Conservation (phyloP, 768 basidiomycete genomes). For the Gymnopilus junonius region DNA sequence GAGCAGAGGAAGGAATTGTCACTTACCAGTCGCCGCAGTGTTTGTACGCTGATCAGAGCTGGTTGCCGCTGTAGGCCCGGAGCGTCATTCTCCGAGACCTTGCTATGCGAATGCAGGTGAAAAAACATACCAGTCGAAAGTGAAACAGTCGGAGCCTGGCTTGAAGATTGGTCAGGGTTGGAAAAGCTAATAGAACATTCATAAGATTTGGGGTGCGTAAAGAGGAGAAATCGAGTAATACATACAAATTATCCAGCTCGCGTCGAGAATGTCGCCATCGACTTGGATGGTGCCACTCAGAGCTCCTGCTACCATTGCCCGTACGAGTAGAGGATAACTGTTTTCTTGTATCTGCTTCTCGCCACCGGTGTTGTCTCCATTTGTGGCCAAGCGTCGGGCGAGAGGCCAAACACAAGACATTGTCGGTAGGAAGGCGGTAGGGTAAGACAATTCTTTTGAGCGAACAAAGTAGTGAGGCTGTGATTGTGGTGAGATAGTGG, state of each 20-base stretch:
- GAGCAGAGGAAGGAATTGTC: not conserved
- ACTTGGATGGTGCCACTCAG: not conserved
- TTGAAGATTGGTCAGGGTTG: conserved; percentile 5
- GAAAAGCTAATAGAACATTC: not conserved
- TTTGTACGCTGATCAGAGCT: conserved; percentile 4
- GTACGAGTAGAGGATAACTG: not conserved
- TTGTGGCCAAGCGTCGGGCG: not conserved
- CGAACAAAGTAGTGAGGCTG: conserved; percentile 4
- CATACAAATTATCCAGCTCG: not conserved
- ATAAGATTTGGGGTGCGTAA: not conserved
- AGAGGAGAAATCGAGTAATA: not conserved
- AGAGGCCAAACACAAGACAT: conserved; percentile 4
- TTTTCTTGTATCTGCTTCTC: not conserved
- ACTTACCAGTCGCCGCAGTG: conserved; percentile 16
- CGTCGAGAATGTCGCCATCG: not conserved
- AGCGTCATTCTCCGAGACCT: conserved; percentile 11
- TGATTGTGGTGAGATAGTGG: not conserved
- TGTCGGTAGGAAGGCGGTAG: conserved; percentile 1
- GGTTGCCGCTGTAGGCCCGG: conserved; percentile 10
- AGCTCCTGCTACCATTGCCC: not conserved
- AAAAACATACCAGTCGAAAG: conserved; percentile 16
- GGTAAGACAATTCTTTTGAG: conserved; percentile 10
- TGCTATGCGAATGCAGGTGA: not conserved
- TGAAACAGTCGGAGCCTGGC: conserved; percentile 16
- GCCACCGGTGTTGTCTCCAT: not conserved